A percentile compares a stretch with the other conserved stretches of the same genome.
phyloP scores from a whole-genome alignment of 371 early-diverging fungal species.

The Parasitella parasitica region DNA sequence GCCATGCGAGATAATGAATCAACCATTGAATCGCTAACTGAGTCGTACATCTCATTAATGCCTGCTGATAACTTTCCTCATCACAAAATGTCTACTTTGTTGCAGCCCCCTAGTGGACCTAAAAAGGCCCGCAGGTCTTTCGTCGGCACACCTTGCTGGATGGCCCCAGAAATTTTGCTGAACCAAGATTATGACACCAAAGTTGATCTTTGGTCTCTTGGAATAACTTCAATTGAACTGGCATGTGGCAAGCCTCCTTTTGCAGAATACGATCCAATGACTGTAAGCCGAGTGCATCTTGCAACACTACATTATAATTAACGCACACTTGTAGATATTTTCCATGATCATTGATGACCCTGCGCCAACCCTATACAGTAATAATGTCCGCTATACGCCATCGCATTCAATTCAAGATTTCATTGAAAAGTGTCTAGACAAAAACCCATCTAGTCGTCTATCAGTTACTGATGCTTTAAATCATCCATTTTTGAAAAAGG shows the following conservation, averaged over 20 bases:
- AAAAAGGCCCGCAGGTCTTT: constrained; percentile 46
- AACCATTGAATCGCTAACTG: not conserved
- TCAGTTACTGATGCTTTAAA: constrained; percentile 64
- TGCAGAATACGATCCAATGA: constrained; percentile 85
- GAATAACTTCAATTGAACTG: constrained; percentile 94
- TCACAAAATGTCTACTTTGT: not conserved
- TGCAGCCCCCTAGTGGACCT: not conserved
- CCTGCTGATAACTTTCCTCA: not conserved
- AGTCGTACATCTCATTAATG: not conserved
- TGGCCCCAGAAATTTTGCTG: constrained; percentile 89
- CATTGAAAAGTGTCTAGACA: constrained; percentile 49
- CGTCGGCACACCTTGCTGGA: constrained; percentile 90
- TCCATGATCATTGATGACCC: constrained; percentile 38
- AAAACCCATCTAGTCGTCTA: constrained; percentile 67
- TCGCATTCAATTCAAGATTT: constrained; percentile 29
- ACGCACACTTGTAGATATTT: constrained; percentile 26
- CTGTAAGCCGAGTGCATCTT: constrained; percentile 32
- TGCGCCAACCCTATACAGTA: constrained; percentile 27
- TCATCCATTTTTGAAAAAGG: constrained; percentile 59
- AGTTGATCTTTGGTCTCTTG: constrained; percentile 90
- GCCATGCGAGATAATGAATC: not conserved
- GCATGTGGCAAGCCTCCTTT: constrained; percentile 93
- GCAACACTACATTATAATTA: not conserved
- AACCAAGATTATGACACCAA: constrained; percentile 73
- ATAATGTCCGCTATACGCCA: constrained; percentile 14